A percentile compares a stretch with the other conserved stretches of the same genome.
Conservation (phyloP, 495 filamentous ascomycete genomes). For the Penicillium paradoxum region DNA sequence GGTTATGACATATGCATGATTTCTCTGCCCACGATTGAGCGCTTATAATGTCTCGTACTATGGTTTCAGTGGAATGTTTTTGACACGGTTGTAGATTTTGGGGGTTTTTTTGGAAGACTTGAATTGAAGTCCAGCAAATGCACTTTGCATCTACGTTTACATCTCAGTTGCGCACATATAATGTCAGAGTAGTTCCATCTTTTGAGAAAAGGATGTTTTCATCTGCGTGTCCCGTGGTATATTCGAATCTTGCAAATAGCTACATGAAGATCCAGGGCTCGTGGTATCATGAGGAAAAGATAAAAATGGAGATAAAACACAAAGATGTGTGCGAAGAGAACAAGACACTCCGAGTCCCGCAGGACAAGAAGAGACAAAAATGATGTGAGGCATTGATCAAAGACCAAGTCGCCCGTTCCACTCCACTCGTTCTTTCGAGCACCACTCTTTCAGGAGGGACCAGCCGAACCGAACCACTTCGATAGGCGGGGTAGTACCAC, state of each 20-base stretch:
- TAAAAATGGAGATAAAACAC: background rate
- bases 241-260: slow-evolving; percentile 16
- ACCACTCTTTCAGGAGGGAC: slow-evolving; percentile 44
- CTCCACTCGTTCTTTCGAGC: slow-evolving; percentile 36
- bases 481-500: slow-evolving; percentile 35
- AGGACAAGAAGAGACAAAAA: background rate
- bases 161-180: background rate
- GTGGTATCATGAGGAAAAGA: slow-evolving; percentile 38
- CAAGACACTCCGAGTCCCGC: no score
- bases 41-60: slow-evolving; percentile 1
- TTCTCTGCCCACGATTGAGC: slow-evolving; percentile 6
- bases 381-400: slow-evolving; percentile 9
- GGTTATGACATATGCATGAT: slow-evolving; percentile 1
- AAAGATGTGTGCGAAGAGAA: background rate
- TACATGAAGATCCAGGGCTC: slow-evolving; percentile 25
- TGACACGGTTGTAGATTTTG: background rate
- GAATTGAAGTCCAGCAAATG: background rate
- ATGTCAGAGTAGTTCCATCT: background rate
- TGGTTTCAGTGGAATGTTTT: background rate
- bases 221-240: slow-evolving; percentile 17
- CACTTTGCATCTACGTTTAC: background rate
- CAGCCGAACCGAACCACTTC: slow-evolving; percentile 46
- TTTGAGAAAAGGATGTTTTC: background rate
- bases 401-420: slow-evolving; percentile 37
- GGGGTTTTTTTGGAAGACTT: background rate